phyloP scores from a whole-genome alignment of 75 land plant genomes.

The Picea glauca region DNA sequence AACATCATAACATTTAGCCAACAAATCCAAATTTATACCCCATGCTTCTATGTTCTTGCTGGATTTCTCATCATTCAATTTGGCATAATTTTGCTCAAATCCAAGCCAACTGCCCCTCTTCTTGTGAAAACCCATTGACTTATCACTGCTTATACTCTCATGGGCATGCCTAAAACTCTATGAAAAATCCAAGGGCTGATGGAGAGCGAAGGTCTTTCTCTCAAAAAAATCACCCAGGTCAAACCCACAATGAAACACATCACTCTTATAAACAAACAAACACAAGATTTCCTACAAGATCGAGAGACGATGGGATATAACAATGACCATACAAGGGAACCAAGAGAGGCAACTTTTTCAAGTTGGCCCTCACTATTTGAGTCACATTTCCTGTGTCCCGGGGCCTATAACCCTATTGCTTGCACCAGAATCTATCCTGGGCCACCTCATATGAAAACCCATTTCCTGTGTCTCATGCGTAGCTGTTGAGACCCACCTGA shows the following conservation, averaged over 20 bases:
- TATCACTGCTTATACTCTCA: neutral
- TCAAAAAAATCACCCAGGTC: conserved; percentile 58
- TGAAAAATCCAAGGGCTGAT: neutral
- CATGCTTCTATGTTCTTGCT: too few species aligned
- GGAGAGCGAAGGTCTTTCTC: neutral
- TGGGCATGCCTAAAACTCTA: neutral
- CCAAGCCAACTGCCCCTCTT: neutral
- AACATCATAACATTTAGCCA: too few species aligned
- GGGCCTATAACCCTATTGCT: conserved; percentile 73
- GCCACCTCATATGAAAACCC: conserved; percentile 65
- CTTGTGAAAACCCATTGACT: neutral
- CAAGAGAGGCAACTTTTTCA: conserved; percentile 49
- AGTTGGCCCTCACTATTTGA: conserved; percentile 43
- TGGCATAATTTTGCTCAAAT: neutral
- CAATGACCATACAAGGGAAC: conserved; percentile 49
- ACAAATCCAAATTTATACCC: too few species aligned
- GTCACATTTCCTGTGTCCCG: conserved; percentile 51
- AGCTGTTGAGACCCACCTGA: too few species aligned
- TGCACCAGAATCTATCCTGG: conserved; percentile 56
- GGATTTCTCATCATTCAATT: too few species aligned
- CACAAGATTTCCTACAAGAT: neutral
- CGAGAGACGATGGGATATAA: too few species aligned
- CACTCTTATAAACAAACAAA: conserved; percentile 9
- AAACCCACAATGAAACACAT: conserved; percentile 27
- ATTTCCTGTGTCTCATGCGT: conserved; percentile 26